Percentiles rank a stretch among this genome's conserved stretches.
Evolutionary conservation across 2,329 filamentous ascomycete genomes (phyloP).

Genomic region (Penicillium sp.): DNA sequence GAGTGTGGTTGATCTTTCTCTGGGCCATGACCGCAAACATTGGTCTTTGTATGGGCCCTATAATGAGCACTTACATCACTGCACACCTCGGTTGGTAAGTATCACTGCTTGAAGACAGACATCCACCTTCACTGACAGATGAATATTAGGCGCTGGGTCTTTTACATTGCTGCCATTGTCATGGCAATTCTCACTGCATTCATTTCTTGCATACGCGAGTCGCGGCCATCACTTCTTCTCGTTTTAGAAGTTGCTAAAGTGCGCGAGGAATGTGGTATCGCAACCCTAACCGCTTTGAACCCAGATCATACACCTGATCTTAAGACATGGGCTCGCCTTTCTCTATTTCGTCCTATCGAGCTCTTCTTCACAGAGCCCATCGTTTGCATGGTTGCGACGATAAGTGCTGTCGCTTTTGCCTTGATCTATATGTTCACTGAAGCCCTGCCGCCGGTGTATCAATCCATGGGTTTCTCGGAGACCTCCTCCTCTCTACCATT

Average conservation of each 20-base stretch:
- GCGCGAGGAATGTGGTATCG: constrained; percentile 24
- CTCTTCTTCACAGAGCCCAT: constrained; percentile 50
- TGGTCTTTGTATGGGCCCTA: constrained; percentile 44
- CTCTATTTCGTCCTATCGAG: constrained; percentile 39
- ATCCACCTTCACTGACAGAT: background rate
- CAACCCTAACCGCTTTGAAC: constrained; percentile 31
- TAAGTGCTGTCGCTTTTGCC: constrained; percentile 43
- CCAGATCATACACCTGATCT: constrained; percentile 40
- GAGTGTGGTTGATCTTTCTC: constrained; percentile 47
- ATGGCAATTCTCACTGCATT: constrained; percentile 32
- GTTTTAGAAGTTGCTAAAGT: constrained; percentile 30
- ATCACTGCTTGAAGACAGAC: background rate
- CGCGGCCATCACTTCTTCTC: constrained; percentile 45
- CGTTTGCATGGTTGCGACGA: constrained; percentile 42
- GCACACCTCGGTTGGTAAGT: constrained; percentile 37
- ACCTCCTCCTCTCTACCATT: constrained; percentile 39
- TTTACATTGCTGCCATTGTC: constrained; percentile 41
- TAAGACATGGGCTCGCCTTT: constrained; percentile 35
- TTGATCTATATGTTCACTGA: constrained; percentile 53
- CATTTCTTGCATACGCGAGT: constrained; percentile 42
- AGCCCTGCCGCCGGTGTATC: constrained; percentile 42
- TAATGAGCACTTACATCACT: constrained; percentile 44
- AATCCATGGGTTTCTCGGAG: constrained; percentile 33
- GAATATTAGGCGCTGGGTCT: constrained; percentile 44
- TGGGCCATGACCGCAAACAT: constrained; percentile 44